Base-by-base conservation (phyloP, 306 rosid genomes). In the Nissolia schottii region DNA sequence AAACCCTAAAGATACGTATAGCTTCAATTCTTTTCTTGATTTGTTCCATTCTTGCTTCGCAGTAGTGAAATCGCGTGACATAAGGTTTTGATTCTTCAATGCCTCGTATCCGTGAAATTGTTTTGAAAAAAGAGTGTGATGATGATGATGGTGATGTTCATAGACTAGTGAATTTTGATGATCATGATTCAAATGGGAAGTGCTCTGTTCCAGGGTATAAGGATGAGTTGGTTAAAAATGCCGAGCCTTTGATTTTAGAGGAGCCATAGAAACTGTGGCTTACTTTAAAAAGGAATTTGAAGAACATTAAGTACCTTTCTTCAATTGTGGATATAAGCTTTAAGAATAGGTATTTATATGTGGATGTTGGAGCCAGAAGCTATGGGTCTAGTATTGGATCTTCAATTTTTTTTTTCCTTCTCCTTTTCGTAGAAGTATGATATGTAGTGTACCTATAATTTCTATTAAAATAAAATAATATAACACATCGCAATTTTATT, bases 211-310 rank as follows among this genome's bases (percentile, higher is more conserved):
- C 96, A 22, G 91, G 62, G 62, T 82, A 91, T 76, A 94, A 87
- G 77, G 85, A 68, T 58, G 88, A 89, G 15, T 56, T 94, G 66
- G 89, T 91, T 11, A 78, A 82, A 45, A 85, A 77, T 53, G 95
- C 98, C 0, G 98, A 94, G 85, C 91, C 95, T 5, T 56, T 94
- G 74, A 94, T 94, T 68, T 40, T 24, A 14, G 81, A 68, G 63
- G 98, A 94, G 77, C 98, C 98, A 2, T 45, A 87, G 84, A 94
- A 94, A 75, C 98, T 97, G 0, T 94, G 98, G 98, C 67, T 94
- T 67, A 82, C 98, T 8, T 75, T 94, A 86, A 94, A 94, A 73
- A 89, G 85, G 81, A 94, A 94, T 37, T 50, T 89, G 60, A 70
- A 81, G 87, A 91, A 91, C 8, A 82, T 91, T 9, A 94, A 77